These are phyloP conservation scores for Dactylellina cionopaga DNA, from an alignment of 2,329 filamentous ascomycete genomes.

Conservation along the genomic window DNA sequence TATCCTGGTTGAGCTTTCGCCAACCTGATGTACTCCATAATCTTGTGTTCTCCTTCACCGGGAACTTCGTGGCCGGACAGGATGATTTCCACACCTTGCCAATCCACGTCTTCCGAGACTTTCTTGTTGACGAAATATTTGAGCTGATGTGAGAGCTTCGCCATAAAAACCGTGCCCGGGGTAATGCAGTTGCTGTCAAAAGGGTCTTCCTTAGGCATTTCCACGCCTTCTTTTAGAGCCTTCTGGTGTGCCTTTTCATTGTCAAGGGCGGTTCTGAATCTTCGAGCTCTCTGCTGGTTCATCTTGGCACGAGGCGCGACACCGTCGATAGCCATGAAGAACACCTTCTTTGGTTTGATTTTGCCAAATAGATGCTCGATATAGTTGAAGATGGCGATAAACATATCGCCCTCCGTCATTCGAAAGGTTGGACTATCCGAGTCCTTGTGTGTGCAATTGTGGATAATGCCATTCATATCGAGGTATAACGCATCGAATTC, in stretches of 20 bases:
- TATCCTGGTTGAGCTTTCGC: constrained; percentile 95
- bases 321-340: constrained; percentile 99
- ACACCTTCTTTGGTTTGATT: constrained; percentile 97
- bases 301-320: constrained; percentile 98
- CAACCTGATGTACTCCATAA: constrained; percentile 99
- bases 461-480: constrained; percentile 99
- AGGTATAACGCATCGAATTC: constrained; percentile 98
- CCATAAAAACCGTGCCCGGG: constrained; percentile 97
- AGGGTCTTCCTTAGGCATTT: constrained; percentile 80
- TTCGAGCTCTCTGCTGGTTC: constrained; percentile 96
- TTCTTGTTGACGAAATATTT: constrained; percentile 99
- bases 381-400: constrained; percentile 99
- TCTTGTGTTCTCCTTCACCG: constrained; percentile 98
- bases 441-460: constrained; percentile 99
- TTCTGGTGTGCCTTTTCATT: constrained; percentile 89
- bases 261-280: constrained; percentile 93
- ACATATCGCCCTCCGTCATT: constrained; percentile 98
- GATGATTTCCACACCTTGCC: constrained; percentile 96
- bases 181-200: constrained; percentile 99
- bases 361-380: constrained; percentile 98
- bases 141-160: constrained; percentile 88
- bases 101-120: constrained; percentile 93
- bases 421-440: constrained; percentile 90
- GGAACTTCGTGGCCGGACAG: constrained; percentile 97
- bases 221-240: constrained; percentile 85